phyloP scores from a whole-genome alignment of 306 rosid genomes.

The Begonia loranthoides region DNA sequence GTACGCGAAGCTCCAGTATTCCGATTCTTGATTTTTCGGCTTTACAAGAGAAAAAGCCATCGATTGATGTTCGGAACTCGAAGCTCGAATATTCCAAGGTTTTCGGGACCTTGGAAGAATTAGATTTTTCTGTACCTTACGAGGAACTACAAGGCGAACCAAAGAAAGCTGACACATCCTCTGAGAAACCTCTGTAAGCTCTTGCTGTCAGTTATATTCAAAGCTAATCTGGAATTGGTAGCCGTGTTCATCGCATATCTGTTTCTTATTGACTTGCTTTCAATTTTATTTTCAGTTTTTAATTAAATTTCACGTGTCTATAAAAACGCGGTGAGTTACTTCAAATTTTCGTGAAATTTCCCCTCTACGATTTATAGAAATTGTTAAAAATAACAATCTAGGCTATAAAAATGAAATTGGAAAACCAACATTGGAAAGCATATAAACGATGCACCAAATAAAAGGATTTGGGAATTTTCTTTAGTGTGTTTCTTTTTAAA shows the following conservation, averaged over 20 bases:
- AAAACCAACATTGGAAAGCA: no score
- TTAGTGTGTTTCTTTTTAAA: not conserved
- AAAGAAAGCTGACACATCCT: conserved; percentile 16
- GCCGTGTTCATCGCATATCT: not conserved
- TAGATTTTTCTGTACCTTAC: conserved; percentile 36
- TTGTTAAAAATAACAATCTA: no score
- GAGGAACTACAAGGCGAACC: conserved; percentile 41
- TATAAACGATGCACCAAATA: no score
- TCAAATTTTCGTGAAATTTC: no score
- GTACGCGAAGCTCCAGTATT: conserved; percentile 52
- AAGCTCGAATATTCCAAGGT: conserved; percentile 65
- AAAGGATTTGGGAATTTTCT: not conserved
- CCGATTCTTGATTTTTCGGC: conserved; percentile 78
- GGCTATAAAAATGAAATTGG: no score
- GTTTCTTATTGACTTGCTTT: not conserved
- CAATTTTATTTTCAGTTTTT: not conserved
- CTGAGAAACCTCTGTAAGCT: conserved; percentile 10
- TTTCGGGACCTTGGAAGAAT: conserved; percentile 59
- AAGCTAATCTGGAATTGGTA: not conserved
- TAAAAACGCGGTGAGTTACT: no score
- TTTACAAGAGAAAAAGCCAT: conserved; percentile 29
- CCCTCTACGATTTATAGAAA: no score
- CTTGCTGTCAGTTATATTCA: conserved; percentile 1
- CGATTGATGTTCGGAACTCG: conserved; percentile 43
- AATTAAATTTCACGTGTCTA: not conserved